Percentiles rank a stretch among this genome's conserved stretches.
Conservation (phyloP, 2,329 filamentous ascomycete genomes). For the Cadophora luteo-olivacea region DNA sequence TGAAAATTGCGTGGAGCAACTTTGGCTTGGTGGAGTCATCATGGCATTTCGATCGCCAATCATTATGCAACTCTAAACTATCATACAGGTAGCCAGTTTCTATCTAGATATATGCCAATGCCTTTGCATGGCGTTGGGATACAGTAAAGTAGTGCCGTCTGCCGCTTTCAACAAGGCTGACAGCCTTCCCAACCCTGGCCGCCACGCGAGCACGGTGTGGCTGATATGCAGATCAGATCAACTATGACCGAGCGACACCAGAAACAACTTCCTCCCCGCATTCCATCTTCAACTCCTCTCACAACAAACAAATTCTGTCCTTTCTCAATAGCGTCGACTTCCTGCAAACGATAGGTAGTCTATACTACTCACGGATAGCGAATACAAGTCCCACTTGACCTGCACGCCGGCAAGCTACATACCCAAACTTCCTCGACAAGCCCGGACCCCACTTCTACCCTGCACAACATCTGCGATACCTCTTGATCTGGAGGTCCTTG, state of each 20-base stretch:
- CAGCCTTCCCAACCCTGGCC: not conserved
- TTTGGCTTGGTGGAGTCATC: too few species aligned
- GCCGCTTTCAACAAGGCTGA: not conserved
- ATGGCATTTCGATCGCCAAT: too few species aligned
- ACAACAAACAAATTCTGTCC: not conserved
- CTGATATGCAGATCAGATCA: slow-evolving; percentile 5
- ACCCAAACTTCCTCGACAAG: slow-evolving; percentile 24
- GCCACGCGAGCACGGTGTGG: not conserved
- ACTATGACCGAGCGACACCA: not conserved
- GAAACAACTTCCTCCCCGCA: not conserved
- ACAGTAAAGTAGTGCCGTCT: not conserved
- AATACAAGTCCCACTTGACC: slow-evolving; percentile 3
- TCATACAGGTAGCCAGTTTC: too few species aligned
- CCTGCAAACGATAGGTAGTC: not conserved
- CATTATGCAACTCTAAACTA: too few species aligned
- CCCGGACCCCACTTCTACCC: slow-evolving; percentile 8
- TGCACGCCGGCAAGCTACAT: slow-evolving; percentile 29
- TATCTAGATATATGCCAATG: too few species aligned
- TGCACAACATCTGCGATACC: not conserved
- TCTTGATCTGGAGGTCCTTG: not conserved
- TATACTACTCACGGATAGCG: not conserved
- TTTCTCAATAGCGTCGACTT: not conserved
- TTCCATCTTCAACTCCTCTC: not conserved
- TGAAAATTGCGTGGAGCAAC: too few species aligned
- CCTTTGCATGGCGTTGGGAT: too few species aligned